Evolutionary conservation across 2,329 filamentous ascomycete species (phyloP).

Genomic region (Aspergillus vadensis): DNA sequence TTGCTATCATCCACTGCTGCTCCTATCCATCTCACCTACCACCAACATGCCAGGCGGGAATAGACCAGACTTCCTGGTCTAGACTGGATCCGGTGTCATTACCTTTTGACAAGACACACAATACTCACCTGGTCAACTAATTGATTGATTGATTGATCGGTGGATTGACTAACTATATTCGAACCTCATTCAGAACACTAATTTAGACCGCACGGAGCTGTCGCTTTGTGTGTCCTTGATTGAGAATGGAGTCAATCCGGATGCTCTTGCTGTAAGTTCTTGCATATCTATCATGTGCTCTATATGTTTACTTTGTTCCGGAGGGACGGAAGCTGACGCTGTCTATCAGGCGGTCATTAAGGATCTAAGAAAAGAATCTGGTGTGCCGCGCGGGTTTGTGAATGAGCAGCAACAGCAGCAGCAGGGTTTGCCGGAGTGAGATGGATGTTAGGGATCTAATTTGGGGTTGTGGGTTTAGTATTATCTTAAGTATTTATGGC

Average conservation of each 20-base stretch:
- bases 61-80: too few species aligned
- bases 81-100: too few species aligned
- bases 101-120: background rate
- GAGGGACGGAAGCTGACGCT: conserved; percentile 2
- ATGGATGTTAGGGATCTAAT: background rate
- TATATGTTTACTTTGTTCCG: background rate
- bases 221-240: conserved; percentile 96
- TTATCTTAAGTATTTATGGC: background rate
- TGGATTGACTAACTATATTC: conserved; percentile 1
- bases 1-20: too few species aligned
- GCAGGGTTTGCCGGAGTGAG: conserved; percentile 21
- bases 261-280: conserved; percentile 80
- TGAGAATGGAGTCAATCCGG: conserved; percentile 94
- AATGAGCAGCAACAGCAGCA: conserved; percentile 23
- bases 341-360: conserved; percentile 47
- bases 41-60: too few species aligned
- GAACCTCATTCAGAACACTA: conserved; percentile 71
- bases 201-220: conserved; percentile 84
- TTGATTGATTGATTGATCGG: too few species aligned
- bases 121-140: too few species aligned
- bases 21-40: too few species aligned
- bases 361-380: conserved; percentile 46
- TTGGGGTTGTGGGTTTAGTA: background rate
- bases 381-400: conserved; percentile 28
- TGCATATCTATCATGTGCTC: background rate